Conservation (phyloP, 345 rosid species). For the Kandelia obovata region DNA sequence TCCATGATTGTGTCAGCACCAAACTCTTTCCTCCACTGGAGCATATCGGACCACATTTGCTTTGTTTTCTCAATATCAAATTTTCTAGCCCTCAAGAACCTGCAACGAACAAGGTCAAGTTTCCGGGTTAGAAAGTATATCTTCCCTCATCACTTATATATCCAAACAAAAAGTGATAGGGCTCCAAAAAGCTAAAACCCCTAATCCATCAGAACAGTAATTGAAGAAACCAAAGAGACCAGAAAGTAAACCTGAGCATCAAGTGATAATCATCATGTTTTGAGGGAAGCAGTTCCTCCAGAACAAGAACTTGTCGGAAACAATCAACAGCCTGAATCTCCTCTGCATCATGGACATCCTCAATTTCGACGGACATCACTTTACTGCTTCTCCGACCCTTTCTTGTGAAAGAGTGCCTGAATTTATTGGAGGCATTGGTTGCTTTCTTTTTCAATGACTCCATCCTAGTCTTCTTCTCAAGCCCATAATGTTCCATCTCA, state of each 20-base stretch:
- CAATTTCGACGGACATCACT: conserved; percentile 59
- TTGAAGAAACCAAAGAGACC: not conserved
- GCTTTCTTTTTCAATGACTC: conserved; percentile 69
- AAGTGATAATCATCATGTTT: conserved; percentile 85
- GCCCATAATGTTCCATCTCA: conserved; percentile 40
- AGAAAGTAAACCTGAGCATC: conserved; percentile 64
- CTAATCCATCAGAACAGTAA: not conserved
- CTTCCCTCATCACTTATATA: not conserved
- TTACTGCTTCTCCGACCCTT: conserved; percentile 71
- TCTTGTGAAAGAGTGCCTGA: conserved; percentile 63
- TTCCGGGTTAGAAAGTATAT: conserved; percentile 9
- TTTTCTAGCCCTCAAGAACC: conserved; percentile 93
- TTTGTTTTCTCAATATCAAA: conserved; percentile 83
- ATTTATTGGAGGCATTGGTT: conserved; percentile 63
- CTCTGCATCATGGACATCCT: conserved; percentile 72
- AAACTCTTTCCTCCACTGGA: conserved; percentile 84
- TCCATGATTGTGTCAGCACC: conserved; percentile 67
- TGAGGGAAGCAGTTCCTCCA: conserved; percentile 74
- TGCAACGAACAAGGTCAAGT: conserved; percentile 15
- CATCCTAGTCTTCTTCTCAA: conserved; percentile 49
- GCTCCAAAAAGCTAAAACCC: too few species aligned
- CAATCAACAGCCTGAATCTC: conserved; percentile 74
- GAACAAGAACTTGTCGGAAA: conserved; percentile 65
- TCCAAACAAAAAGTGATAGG: too few species aligned
- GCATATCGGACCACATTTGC: conserved; percentile 94